These are phyloP conservation scores for Dendryphion nanum DNA, from an alignment of 2,329 filamentous ascomycete species.

Conservation along the genomic window DNA sequence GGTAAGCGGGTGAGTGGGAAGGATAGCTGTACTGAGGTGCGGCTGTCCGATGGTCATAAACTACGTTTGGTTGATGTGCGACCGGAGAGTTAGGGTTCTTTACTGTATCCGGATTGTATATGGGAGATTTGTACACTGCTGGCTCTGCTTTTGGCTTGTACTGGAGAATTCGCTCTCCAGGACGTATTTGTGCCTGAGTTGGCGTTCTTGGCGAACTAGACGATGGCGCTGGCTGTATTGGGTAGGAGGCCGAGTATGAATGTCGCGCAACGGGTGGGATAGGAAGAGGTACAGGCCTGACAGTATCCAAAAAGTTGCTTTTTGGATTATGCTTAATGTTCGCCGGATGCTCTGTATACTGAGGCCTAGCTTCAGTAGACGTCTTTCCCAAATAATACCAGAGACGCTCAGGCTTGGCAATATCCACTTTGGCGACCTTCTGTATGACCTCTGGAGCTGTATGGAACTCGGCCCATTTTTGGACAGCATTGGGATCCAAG, in stretches of 20 bases:
- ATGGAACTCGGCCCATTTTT: conserved; percentile 68
- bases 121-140: conserved; percentile 25
- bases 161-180: conserved; percentile 23
- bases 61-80: conserved; percentile 38
- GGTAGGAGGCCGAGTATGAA: conserved; percentile 40
- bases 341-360: conserved; percentile 79
- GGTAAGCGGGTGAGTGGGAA: conserved; percentile 14
- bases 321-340: conserved; percentile 63
- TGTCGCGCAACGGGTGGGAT: conserved; percentile 28
- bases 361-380: conserved; percentile 86
- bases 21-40: conserved; percentile 23
- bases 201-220: conserved; percentile 32
- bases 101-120: conserved; percentile 31
- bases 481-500: conserved; percentile 43
- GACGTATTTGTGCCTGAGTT: conserved; percentile 24
- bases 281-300: conserved; percentile 45
- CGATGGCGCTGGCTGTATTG: conserved; percentile 44
- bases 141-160: conserved; percentile 34
- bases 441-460: conserved; percentile 43
- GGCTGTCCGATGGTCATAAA: conserved; percentile 30
- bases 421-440: conserved; percentile 66
- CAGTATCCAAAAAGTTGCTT: conserved; percentile 70
- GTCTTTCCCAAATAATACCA: conserved; percentile 86
- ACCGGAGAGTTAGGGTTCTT: conserved; percentile 39
- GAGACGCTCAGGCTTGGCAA: conserved; percentile 70